These are phyloP conservation scores for Juglanconis sp. DNA, from an alignment of 2,329 filamentous ascomycete species.

Conservation along the genomic window DNA sequence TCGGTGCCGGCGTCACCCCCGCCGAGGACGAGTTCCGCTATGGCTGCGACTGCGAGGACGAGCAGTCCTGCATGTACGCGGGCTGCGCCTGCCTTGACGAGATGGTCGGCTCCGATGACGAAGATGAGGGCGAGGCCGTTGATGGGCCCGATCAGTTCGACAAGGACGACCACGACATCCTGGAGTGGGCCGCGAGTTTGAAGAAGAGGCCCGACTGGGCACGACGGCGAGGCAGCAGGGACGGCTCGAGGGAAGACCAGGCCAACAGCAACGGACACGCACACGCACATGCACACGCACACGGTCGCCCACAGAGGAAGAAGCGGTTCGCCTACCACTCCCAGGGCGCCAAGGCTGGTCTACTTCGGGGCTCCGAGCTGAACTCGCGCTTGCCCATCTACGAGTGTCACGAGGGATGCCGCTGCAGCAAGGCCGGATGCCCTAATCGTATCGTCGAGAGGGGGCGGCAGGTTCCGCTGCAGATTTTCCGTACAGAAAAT, in stretches of 20 bases:
- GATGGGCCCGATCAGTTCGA: constrained; percentile 35
- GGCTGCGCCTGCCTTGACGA: constrained; percentile 64
- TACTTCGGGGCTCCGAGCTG: constrained; percentile 50
- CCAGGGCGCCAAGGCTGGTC: constrained; percentile 48
- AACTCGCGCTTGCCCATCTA: constrained; percentile 64
- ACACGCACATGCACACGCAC: background rate
- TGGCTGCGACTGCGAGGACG: constrained; percentile 65
- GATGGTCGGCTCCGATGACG: constrained; percentile 52
- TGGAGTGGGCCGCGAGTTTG: constrained; percentile 12
- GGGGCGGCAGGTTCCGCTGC: constrained; percentile 66
- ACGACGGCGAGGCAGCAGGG: constrained; percentile 3
- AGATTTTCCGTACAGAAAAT: constrained; percentile 71
- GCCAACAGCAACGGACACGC: background rate
- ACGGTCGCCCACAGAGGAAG: constrained; percentile 18
- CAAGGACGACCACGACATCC: constrained; percentile 25
- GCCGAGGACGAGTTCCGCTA: constrained; percentile 60
- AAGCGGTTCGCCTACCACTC: constrained; percentile 63
- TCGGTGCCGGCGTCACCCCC: constrained; percentile 57
- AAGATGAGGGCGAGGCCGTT: constrained; percentile 50
- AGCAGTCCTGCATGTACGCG: constrained; percentile 64
- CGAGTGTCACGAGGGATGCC: constrained; percentile 73
- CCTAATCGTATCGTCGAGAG: constrained; percentile 75
- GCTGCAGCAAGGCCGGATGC: constrained; percentile 57
- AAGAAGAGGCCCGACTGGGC: constrained; percentile 16
- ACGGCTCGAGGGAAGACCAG: background rate